Conservation (phyloP, 441 rosid species). For the Populus hybrid region DNA sequence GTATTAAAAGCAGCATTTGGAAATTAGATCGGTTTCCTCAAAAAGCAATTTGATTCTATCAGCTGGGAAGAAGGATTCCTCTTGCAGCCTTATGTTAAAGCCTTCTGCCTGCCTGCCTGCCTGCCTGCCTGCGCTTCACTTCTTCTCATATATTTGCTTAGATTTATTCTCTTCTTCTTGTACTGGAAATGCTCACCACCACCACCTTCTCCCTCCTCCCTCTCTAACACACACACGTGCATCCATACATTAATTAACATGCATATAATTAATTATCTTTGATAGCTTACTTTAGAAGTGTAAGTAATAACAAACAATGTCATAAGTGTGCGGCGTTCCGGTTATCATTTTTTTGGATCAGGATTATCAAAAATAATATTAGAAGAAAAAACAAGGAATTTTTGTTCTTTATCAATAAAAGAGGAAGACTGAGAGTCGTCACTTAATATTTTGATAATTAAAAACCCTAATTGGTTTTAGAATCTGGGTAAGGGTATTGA, state of each 20-base stretch:
- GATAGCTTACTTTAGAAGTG: no score
- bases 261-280: no score
- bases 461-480: no score
- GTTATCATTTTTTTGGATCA: no score
- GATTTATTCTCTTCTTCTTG: slow-evolving; percentile 1
- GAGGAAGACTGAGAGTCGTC: fast-evolving
- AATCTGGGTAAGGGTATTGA: no score
- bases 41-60: slow-evolving; percentile 35
- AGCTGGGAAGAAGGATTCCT: slow-evolving; percentile 32
- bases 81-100: slow-evolving; percentile 43
- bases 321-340: no score
- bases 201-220: neutral
- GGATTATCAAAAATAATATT: no score
- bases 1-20: slow-evolving; percentile 33
- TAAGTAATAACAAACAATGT: no score
- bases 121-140: slow-evolving; percentile 2
- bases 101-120: slow-evolving; percentile 12
- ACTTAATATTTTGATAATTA: fast-evolving
- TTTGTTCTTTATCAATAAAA: no score
- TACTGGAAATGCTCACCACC: neutral
- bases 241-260: neutral
- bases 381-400: no score
- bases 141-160: slow-evolving; percentile 9
- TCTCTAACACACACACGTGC: neutral
- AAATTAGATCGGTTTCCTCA: slow-evolving; percentile 22